These are phyloP conservation scores for Meredithiella fracta DNA, from an alignment of 2,329 filamentous ascomycete genomes.

Conservation along the genomic window DNA sequence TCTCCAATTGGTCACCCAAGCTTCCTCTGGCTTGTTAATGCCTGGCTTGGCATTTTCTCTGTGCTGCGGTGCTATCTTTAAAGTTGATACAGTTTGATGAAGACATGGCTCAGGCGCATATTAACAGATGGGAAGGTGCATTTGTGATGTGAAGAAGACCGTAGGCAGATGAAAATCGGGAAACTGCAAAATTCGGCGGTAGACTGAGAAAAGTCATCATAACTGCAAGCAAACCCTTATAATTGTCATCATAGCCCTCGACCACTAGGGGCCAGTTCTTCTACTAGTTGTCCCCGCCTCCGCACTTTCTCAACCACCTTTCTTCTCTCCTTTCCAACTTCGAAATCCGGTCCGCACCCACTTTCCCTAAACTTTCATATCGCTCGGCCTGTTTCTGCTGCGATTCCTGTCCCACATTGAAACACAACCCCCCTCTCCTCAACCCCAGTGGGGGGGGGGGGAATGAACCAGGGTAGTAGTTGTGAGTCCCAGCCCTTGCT, in stretches of 20 bases:
- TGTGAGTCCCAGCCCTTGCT: neutral
- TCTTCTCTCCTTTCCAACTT: neutral
- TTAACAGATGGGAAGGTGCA: neutral
- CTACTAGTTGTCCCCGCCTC: neutral
- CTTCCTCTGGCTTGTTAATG: neutral
- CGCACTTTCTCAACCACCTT: neutral
- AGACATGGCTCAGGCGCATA: too few species aligned
- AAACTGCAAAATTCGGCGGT: too few species aligned
- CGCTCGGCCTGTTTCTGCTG: slow-evolving; percentile 10
- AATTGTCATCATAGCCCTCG: too few species aligned
- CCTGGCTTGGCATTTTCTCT: neutral
- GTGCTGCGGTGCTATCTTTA: neutral
- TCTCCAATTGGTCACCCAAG: neutral
- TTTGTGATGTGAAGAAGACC: too few species aligned
- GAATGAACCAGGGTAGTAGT: neutral
- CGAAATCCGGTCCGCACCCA: too few species aligned
- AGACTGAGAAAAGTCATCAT: too few species aligned
- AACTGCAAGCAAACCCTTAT: too few species aligned
- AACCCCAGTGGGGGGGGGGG: neutral
- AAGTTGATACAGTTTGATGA: too few species aligned
- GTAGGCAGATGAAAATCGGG: too few species aligned
- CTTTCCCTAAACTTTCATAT: too few species aligned
- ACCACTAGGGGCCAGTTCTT: too few species aligned
- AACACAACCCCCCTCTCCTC: slow-evolving; percentile 4
- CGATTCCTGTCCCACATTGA: slow-evolving; percentile 5